Conservation (phyloP, 129 eudicot species). For the Flaveria brownii region DNA sequence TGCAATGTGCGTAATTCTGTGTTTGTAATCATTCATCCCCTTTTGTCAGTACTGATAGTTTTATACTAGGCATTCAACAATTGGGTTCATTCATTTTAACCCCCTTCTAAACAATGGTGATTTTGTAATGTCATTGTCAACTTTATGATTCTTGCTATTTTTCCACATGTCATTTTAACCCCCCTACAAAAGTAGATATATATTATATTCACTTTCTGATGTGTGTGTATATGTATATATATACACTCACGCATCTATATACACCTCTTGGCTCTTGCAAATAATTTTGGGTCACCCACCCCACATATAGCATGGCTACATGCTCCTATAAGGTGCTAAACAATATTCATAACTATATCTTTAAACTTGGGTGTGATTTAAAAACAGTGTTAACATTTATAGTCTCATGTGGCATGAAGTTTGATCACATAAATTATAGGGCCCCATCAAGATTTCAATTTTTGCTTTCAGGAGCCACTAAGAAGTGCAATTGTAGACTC, state of each 20-base stretch:
- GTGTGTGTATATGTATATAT: not conserved
- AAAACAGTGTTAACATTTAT: not conserved
- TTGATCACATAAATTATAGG: not conserved
- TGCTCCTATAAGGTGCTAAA: not conserved
- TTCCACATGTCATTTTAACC: too few species aligned
- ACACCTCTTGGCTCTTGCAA: not conserved
- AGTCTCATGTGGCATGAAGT: not conserved
- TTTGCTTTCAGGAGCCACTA: slow-evolving; percentile 53
- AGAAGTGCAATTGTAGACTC: slow-evolving; percentile 85
- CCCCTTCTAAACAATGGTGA: not conserved
- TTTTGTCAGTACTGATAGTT: slow-evolving; percentile 59
- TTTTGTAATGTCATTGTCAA: not conserved
- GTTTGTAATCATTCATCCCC: slow-evolving; percentile 75
- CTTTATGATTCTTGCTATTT: not conserved
- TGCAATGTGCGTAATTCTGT: slow-evolving; percentile 30
- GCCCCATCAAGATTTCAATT: not conserved
- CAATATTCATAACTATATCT: not conserved
- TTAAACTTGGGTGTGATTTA: not conserved
- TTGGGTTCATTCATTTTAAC: slow-evolving; percentile 29
- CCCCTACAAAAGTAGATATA: too few species aligned
- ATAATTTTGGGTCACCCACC: not conserved
- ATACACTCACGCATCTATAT: not conserved
- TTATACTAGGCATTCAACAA: slow-evolving; percentile 30
- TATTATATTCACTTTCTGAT: not conserved
- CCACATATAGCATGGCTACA: not conserved